Evolutionary conservation across 139 green algal species (phyloP), one percentile per base, ranked within the genome.

Genomic region (Ettlia oleoabundans): DNA sequence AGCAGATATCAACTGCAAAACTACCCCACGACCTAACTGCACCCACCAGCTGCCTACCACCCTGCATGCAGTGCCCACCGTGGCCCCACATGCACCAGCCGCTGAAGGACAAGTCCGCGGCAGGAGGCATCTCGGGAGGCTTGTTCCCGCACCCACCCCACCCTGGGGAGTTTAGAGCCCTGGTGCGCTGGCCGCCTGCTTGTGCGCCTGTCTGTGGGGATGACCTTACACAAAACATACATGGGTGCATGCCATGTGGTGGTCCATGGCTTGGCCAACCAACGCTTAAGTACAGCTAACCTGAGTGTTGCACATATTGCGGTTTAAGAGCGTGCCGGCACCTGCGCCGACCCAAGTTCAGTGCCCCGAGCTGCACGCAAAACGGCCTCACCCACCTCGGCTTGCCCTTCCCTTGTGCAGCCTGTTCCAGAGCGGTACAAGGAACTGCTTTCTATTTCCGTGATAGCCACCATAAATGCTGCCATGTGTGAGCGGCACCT

Each of bases 401-500:
- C 33, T 72, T 58, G 47, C 47, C 47, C 47, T 58, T 10, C 47
- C 21, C 58, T 66, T 19, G 47, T 30, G 21, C 58, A 66, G 21
- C 58, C 58, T 6, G 58, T 24, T 6, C 61, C 66, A n/a, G 71
- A 88, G 84, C 76, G 91, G 86, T 75, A 83, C 78, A 33, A 63
- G 1, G 86, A 95, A 84, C 70, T 96, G 61, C 82, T 96, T 41
- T 71, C 90, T 30, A 89, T 94, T 38, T n/a, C n/a, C 37, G 88
- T 88, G 32, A 76, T 94, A 0, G 70, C 90, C 8, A 93, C 88
- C 21, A 83, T 96, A 15, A 96, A 96, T 66, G 91, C 88, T 0
- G 93, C 85, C 4, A 88, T 95, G 62, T 96, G 93, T 70, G 86
- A 95, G 78, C 92, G 84, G 74, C 91, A 96, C 84, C 62, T 89